A percentile compares a stretch with the other conserved stretches of the same genome.
Conservation (phyloP, 2,329 filamentous ascomycete genomes). For the Claviceps sp. region DNA sequence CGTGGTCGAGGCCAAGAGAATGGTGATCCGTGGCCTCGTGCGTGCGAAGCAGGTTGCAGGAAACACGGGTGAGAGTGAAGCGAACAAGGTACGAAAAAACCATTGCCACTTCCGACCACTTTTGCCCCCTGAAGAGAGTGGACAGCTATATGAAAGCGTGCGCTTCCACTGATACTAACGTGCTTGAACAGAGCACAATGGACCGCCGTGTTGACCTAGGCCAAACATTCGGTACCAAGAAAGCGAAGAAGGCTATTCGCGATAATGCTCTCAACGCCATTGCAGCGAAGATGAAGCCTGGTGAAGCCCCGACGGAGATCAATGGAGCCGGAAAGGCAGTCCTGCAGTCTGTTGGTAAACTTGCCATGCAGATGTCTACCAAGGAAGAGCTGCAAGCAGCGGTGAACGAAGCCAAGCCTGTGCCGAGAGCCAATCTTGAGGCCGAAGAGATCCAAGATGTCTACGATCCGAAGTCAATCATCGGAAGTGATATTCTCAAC, state of each 20-base stretch:
- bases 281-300: constrained; percentile 23
- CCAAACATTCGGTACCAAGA: constrained; percentile 72
- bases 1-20: constrained; percentile 50
- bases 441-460: constrained; percentile 59
- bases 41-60: constrained; percentile 39
- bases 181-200: constrained; percentile 34
- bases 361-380: constrained; percentile 53
- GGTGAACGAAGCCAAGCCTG: constrained; percentile 56
- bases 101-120: not conserved
- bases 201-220: constrained; percentile 57
- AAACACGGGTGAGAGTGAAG: constrained; percentile 24
- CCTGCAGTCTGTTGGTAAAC: constrained; percentile 47
- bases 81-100: constrained; percentile 13
- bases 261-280: constrained; percentile 62
- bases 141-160: not conserved
- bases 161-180: constrained; percentile 11
- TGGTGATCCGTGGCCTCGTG: constrained; percentile 45
- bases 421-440: constrained; percentile 54
- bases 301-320: constrained; percentile 32
- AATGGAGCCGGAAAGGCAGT: constrained; percentile 45
- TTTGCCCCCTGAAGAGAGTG: not conserved
- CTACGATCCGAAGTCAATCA: constrained; percentile 52
- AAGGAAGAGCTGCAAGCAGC: constrained; percentile 50
- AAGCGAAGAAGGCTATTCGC: constrained; percentile 65
- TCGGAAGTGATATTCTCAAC: constrained; percentile 54